phyloP scores from a whole-genome alignment of 1,284 basidiomycete genomes.

The Puccinia polysora region DNA sequence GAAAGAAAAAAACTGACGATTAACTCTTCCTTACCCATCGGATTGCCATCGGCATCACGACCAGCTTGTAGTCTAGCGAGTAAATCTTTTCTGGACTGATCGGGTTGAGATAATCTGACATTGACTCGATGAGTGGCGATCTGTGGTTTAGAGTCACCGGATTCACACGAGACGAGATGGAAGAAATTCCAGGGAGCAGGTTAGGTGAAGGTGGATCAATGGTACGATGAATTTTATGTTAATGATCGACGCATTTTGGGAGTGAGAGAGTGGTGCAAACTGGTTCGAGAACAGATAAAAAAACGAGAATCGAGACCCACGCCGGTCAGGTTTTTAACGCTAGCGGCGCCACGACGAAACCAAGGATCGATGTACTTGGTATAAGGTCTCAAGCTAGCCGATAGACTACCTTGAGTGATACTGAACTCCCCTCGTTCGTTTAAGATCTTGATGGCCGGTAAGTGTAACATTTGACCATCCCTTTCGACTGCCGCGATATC shows the following conservation, averaged over 20 bases:
- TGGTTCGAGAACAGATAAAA: background rate
- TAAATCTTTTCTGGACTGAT: constrained; percentile 64
- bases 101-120: constrained; percentile 64
- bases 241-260: background rate
- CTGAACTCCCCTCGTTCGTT: constrained; percentile 85
- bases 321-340: constrained; percentile 70
- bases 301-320: constrained; percentile 44
- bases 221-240: background rate
- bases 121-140: constrained; percentile 77
- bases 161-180: background rate
- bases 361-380: constrained; percentile 59
- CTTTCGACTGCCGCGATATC: constrained; percentile 67
- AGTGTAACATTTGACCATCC: constrained; percentile 59
- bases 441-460: constrained; percentile 77
- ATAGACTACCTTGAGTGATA: constrained; percentile 74
- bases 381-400: constrained; percentile 60
- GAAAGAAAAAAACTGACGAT: constrained; percentile 65
- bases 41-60: constrained; percentile 70
- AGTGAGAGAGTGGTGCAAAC: background rate
- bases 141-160: constrained; percentile 25
- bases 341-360: constrained; percentile 66
- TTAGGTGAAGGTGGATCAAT: background rate
- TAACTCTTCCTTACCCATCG: constrained; percentile 71
- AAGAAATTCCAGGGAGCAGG: background rate
- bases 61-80: constrained; percentile 72